Percentiles rank a stretch among this genome's conserved stretches.
Evolutionary conservation across 106 monocot species (phyloP).

Genomic region (Ottelia alismoides): DNA sequence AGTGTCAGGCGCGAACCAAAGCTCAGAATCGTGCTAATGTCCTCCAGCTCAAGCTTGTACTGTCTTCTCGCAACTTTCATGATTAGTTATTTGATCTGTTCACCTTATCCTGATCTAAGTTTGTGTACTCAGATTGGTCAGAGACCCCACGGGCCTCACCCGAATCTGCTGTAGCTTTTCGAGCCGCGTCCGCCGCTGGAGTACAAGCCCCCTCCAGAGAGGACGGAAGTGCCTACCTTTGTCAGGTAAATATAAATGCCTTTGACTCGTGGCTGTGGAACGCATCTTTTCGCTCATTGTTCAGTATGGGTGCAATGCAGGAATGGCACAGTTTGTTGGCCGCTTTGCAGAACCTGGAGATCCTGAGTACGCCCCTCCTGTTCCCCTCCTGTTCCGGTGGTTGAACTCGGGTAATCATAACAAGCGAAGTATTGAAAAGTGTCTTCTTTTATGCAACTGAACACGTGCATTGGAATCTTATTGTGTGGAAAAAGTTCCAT

Average conservation of each 20-base stretch:
- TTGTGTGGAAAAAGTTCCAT: too few species aligned
- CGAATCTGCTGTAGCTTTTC: conserved; percentile 89
- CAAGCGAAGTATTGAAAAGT: too few species aligned
- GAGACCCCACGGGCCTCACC: conserved; percentile 92
- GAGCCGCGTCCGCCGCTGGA: conserved; percentile 85
- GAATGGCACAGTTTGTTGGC: conserved; percentile 73
- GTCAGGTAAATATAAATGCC: conserved; percentile 22
- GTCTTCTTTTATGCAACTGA: too few species aligned
- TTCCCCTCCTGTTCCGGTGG: too few species aligned
- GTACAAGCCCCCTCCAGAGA: conserved; percentile 76
- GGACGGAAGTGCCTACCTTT: conserved; percentile 65
- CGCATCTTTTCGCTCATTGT: neutral
- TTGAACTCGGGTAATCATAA: too few species aligned
- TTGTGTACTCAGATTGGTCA: conserved; percentile 64
- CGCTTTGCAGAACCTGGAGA: conserved; percentile 80
- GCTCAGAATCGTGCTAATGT: conserved; percentile 53
- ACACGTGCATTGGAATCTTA: too few species aligned
- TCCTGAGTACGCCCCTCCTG: conserved; percentile 79
- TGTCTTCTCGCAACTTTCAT: neutral
- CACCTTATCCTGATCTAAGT: neutral
- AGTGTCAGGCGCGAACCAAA: conserved; percentile 59
- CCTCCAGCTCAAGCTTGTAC: conserved; percentile 62
- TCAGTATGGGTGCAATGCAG: too few species aligned
- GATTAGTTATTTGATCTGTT: too few species aligned
- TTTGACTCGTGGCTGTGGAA: neutral